Conservation (phyloP, 192 early-diverging fungal species). For the Podila clonocystis region DNA sequence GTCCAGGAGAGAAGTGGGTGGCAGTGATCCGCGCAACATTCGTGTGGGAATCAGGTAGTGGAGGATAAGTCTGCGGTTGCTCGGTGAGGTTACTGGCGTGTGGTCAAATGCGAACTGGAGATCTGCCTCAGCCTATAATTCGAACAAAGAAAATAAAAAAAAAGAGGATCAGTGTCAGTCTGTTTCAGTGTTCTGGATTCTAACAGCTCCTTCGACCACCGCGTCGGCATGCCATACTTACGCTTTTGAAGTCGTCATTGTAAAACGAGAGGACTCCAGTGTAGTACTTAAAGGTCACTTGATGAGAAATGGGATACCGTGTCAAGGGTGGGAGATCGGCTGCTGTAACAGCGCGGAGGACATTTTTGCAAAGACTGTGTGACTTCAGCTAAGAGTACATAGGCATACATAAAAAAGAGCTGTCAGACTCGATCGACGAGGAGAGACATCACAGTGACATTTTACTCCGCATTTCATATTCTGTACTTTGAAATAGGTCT, state of each 20-base stretch:
- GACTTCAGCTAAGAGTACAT: constrained; percentile 63
- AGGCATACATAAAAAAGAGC: neutral
- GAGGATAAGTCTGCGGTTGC: constrained; percentile 74
- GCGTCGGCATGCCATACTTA: constrained; percentile 16
- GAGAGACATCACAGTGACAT: neutral
- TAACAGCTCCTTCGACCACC: neutral
- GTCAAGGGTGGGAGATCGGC: constrained; percentile 80
- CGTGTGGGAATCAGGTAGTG: constrained; percentile 82
- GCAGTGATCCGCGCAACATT: constrained; percentile 78
- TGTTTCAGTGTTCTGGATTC: neutral
- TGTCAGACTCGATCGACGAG: neutral
- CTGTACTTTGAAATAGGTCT: constrained; percentile 85
- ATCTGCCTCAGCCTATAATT: constrained; percentile 39
- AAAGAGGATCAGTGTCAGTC: neutral
- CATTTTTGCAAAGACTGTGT: constrained; percentile 86
- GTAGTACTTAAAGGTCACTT: constrained; percentile 89
- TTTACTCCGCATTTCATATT: constrained; percentile 14
- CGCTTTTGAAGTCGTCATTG: constrained; percentile 80
- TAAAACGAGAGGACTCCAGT: constrained; percentile 88
- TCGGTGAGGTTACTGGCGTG: constrained; percentile 27
- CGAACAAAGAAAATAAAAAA: neutral
- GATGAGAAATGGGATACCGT: constrained; percentile 86
- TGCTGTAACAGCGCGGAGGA: constrained; percentile 75
- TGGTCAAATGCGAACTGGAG: constrained; percentile 53
- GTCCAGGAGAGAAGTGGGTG: constrained; percentile 64